Base-by-base conservation (phyloP, 2,329 filamentous ascomycete genomes). In the Pleoardoris graminearum region DNA sequence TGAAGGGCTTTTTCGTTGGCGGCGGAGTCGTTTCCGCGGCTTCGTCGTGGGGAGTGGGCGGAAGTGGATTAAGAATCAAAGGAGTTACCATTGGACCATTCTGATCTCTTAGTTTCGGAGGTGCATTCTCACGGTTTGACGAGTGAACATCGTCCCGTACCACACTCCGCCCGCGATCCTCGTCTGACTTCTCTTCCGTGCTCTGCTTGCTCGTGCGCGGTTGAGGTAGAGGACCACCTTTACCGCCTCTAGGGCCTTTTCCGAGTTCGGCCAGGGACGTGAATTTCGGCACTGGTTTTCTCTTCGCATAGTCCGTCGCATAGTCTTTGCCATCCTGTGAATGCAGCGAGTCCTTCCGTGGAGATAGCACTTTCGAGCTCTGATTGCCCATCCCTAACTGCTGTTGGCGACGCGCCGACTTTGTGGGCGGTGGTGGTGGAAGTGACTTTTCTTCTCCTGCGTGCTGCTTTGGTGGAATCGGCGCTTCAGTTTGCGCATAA, bases 371-470 rank as follows among this genome's bases (percentile, higher is more conserved):
- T 49, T 62, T 67, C 16, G 67, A 68, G 12, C 45, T 50, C 33
- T 61, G 57, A 35, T 59, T 60, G 14, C 65, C 65, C 63, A 66
- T 65, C 10, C 48, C 35, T 30, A 55, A 21, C 25, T 53, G 33
- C 19, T 49, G 53, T 17, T 51, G 54, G 35, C 68, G 61, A 30
- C 60, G 61, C 25, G 58, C 50, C 0, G 69, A 71, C 51, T 73
- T 73, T 44, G 61, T 58, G 4, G 70, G 70, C n/a, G 70, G 71
- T 32, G 67, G 66, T 8, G 70, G 71, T 19, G 70, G 70, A 21
- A 69, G 60, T 21, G 65, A 61, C 27, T 68, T 67, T 17, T 64
- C 59, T 36, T 67, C 54, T 22, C 60, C 58, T 25, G 62, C 50
- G 39, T 50, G 41, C 19, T 50, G 42, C 16, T 47, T 38, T 11